These are phyloP conservation scores for Saccharum officinarum DNA, from an alignment of 176 grass and related monocot genomes.

Conservation along the genomic window DNA sequence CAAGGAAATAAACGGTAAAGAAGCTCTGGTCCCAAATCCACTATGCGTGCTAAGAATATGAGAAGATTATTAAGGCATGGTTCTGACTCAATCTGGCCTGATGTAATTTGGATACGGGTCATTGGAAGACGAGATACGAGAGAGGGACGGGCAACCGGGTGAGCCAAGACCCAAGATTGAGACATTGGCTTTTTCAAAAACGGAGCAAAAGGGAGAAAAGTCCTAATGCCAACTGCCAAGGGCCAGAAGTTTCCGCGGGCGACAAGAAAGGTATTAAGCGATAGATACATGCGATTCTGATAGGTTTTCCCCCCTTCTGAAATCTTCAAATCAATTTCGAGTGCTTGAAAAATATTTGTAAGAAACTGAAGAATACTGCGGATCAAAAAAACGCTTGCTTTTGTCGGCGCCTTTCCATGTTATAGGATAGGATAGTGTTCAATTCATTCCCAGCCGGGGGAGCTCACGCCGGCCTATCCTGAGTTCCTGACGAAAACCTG, in stretches of 20 bases:
- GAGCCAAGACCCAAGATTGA: neutral
- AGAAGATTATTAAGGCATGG: neutral
- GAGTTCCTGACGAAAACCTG: neutral
- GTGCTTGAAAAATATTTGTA: too few species aligned
- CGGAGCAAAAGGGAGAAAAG: neutral
- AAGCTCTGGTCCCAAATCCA: neutral
- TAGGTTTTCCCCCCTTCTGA: neutral
- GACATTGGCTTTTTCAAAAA: neutral
- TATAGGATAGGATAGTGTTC: neutral
- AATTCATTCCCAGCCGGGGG: neutral
- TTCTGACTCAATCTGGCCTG: neutral
- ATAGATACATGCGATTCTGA: neutral
- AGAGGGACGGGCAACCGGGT: neutral
- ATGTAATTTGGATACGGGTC: neutral
- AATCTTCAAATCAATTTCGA: neutral
- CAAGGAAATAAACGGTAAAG: neutral
- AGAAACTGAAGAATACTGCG: neutral
- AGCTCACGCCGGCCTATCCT: neutral
- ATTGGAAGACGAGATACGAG: neutral
- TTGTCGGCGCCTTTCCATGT: neutral
- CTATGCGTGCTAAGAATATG: neutral
- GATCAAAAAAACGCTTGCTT: neutral
- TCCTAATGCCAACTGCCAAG: neutral
- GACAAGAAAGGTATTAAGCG: neutral
- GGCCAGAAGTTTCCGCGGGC: neutral